These are phyloP conservation scores for Dictyostelium brefeldianum DNA, from an alignment of 78 protist species.

Conservation along the genomic window DNA sequence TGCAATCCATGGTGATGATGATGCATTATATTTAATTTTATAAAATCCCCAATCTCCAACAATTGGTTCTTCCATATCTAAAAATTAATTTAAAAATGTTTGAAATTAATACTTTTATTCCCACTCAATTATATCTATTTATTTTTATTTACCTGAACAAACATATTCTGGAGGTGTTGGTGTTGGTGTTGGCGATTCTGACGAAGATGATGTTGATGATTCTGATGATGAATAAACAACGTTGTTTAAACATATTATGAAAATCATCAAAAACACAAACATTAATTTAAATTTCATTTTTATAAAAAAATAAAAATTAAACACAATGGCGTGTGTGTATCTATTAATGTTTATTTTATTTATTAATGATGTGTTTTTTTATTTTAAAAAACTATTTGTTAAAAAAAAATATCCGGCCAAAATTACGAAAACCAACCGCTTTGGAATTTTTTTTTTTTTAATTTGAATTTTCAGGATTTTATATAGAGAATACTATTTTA, in stretches of 20 bases:
- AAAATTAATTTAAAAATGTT: too few species aligned
- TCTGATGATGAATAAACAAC: not conserved
- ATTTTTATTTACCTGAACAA: not conserved
- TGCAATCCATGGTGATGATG: constrained; percentile 17
- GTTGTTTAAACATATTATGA: not conserved
- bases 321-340: not conserved
- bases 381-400: too few species aligned
- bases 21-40: not conserved
- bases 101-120: too few species aligned
- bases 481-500: too few species aligned
- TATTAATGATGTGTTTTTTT: too few species aligned
- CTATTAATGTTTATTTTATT: too few species aligned
- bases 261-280: not conserved
- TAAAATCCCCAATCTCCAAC: constrained; percentile 46
- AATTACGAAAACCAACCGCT: too few species aligned
- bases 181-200: not conserved
- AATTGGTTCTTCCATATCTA: constrained; percentile 28
- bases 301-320: not conserved
- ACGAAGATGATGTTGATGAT: too few species aligned
- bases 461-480: too few species aligned
- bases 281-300: constrained; percentile 6
- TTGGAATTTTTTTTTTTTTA: too few species aligned
- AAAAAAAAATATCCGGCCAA: too few species aligned
- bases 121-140: not conserved
- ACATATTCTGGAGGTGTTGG: not conserved